These are phyloP conservation scores for Knufia petricola DNA, from an alignment of 2,329 filamentous ascomycete genomes.

Conservation along the genomic window DNA sequence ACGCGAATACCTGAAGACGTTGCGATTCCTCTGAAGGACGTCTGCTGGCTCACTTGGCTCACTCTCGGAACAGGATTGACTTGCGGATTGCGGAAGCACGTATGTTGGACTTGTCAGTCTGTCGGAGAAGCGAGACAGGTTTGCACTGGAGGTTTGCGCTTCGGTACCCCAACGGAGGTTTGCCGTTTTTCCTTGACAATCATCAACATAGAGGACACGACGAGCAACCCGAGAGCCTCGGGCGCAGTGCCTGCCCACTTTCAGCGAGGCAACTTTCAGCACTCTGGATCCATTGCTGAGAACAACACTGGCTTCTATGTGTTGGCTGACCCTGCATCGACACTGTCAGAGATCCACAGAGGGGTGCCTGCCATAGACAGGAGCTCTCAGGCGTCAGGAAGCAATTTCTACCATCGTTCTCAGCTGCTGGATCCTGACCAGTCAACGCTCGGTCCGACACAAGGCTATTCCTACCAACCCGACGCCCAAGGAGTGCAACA, in stretches of 20 bases:
- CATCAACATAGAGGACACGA: conserved; percentile 9
- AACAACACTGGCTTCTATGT: background rate
- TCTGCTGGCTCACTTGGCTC: no score
- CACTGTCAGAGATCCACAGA: background rate
- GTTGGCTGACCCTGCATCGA: background rate
- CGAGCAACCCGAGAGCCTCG: conserved; percentile 2
- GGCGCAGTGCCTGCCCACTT: conserved; percentile 4
- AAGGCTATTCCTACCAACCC: background rate
- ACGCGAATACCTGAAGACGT: background rate
- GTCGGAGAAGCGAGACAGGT: background rate
- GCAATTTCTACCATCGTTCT: background rate
- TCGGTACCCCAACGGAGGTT: background rate
- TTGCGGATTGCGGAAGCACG: background rate
- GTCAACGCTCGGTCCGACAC: background rate
- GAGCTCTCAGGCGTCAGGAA: background rate
- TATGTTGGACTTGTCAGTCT: background rate
- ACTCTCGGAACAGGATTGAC: background rate
- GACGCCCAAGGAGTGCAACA: background rate
- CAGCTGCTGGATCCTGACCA: background rate
- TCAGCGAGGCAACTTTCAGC: background rate
- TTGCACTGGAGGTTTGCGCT: background rate
- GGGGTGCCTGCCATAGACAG: background rate
- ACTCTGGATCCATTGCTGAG: background rate
- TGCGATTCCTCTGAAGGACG: background rate
- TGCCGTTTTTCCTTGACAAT: no score